Conservation (phyloP, 805 yeast genomes). For the Diddensiella transvaalensis region DNA sequence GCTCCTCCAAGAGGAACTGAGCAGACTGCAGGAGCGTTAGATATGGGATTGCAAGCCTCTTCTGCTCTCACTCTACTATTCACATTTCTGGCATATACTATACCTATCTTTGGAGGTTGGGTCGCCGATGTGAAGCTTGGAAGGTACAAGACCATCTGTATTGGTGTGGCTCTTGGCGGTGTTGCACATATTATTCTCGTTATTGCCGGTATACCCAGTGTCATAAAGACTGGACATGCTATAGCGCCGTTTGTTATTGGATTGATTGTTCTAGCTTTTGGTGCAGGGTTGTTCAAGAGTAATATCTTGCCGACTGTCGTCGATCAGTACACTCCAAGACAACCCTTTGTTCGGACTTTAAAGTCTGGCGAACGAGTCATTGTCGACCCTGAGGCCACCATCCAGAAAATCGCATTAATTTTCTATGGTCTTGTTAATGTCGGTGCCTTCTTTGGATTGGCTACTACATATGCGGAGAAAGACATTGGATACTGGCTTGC, state of each 20-base stretch:
- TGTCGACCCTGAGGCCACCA: constrained; percentile 41
- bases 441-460: constrained; percentile 52
- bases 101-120: constrained; percentile 52
- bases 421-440: constrained; percentile 56
- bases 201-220: constrained; percentile 44
- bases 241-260: constrained; percentile 38
- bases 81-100: constrained; percentile 36
- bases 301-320: constrained; percentile 35
- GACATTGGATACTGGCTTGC: constrained; percentile 55
- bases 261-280: constrained; percentile 28
- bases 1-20: constrained; percentile 37
- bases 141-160: constrained; percentile 46
- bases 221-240: constrained; percentile 21
- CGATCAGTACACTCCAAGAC: constrained; percentile 52
- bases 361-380: constrained; percentile 55
- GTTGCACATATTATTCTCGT: constrained; percentile 47
- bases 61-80: constrained; percentile 46
- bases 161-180: constrained; percentile 47
- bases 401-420: constrained; percentile 39
- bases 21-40: constrained; percentile 50
- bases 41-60: constrained; percentile 43
- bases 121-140: constrained; percentile 49
- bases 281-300: constrained; percentile 55
- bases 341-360: constrained; percentile 50
- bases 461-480: constrained; percentile 50